A percentile compares a stretch with the other conserved stretches of the same genome.
These are phyloP conservation scores for Kalanchoe fedtschenkoi DNA, from an alignment of 164 flowering plant species.

Conservation along the genomic window DNA sequence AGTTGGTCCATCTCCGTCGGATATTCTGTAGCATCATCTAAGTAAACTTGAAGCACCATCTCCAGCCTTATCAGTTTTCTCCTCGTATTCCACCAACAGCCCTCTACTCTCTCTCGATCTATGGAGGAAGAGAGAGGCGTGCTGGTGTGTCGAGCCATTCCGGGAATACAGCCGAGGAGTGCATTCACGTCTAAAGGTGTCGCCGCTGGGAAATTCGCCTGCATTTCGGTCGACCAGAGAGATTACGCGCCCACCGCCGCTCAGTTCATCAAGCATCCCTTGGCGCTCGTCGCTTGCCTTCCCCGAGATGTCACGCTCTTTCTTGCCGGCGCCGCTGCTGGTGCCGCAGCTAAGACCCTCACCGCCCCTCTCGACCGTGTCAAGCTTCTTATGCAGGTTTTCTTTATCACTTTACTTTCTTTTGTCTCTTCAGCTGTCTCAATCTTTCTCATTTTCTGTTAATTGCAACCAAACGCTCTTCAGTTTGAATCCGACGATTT, in stretches of 20 bases:
- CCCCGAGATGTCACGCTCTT: constrained; percentile 77
- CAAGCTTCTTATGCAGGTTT: constrained; percentile 88
- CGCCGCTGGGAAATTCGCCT: constrained; percentile 35
- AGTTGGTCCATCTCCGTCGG: too few relatives aligned
- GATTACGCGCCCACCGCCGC: constrained; percentile 37
- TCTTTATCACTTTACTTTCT: neutral
- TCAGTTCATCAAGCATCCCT: constrained; percentile 72
- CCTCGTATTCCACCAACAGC: too few relatives aligned
- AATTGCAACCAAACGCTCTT: too few relatives aligned
- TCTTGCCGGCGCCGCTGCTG: constrained; percentile 78
- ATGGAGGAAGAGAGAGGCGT: neutral
- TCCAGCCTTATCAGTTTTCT: too few relatives aligned
- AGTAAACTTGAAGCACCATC: too few relatives aligned
- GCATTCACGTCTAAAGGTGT: neutral
- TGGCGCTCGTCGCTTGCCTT: constrained; percentile 51
- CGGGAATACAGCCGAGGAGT: neutral
- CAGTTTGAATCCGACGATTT: too few relatives aligned
- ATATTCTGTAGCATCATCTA: too few relatives aligned
- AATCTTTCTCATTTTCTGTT: too few relatives aligned
- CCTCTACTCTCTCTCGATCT: too few relatives aligned
- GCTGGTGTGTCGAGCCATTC: neutral
- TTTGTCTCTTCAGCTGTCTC: too few relatives aligned
- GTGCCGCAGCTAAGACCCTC: constrained; percentile 77
- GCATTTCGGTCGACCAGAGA: constrained; percentile 27
- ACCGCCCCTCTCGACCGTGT: constrained; percentile 88